Evolutionary conservation across 1,284 basidiomycete genomes (phyloP), one percentile per base, ranked within the genome.

Genomic region (Sanghuangporus sanghuang): DNA sequence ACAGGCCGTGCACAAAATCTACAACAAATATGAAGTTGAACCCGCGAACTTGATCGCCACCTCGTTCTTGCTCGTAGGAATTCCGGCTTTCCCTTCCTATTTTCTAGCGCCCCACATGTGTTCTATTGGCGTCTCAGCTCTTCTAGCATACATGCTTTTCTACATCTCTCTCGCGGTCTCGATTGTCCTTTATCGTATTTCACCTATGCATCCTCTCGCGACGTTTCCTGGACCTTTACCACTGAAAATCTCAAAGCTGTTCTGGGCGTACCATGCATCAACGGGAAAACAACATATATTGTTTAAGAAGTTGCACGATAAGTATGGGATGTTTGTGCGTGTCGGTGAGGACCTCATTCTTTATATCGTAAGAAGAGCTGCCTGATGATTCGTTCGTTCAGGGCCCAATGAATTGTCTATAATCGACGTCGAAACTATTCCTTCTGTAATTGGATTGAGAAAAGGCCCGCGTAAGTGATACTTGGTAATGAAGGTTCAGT

Each of bases 371-470:
- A 32, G 27, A 32, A 32, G 27, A 32, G 5, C 27, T 32, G 27
- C 27, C 3, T 32, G 27, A 32, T 38, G 38, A 9, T 35, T 23
- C 12, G 6, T 11, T 38, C 18, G 42, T 36, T 59, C 53, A 75
- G 75, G 73, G n/a, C 75, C 75, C 9, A 76, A 76, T 61, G 73
- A 75, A 50, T 64, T 76, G 14, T 75, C 75, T 0, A 69, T 76
- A 54, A 63, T 66, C 53, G 68, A 72, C 40, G 70, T 68, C 3
- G 68, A 71, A 21, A 71, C 69, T 12, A 70, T 75, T 50, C 58
- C 57, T 5, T 68, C 69, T 4, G 67, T 75, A 3, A 64, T 67
- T 57, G 73, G 74, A 11, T 39, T 61, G 60, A 7, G 27, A 23
- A 39, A 32, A 11, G 60, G 60, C 12, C 60, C 60, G 6, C 12